Percentiles rank a stretch among this genome's conserved stretches.
phyloP scores from a whole-genome alignment of 208 protist genomes.

The Leishmania martiniquensis region DNA sequence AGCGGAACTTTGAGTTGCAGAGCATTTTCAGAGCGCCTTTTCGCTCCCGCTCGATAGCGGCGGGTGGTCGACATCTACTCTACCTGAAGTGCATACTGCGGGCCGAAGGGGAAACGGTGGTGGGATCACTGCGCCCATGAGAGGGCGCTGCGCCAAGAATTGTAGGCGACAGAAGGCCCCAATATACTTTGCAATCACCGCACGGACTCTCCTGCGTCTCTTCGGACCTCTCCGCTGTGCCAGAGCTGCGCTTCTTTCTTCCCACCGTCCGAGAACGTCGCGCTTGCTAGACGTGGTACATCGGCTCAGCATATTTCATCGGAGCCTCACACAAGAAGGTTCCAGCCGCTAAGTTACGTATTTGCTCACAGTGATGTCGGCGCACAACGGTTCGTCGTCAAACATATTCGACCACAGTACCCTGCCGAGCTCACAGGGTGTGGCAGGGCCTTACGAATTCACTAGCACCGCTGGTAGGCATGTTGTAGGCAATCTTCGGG shows the following conservation, averaged over 20 bases:
- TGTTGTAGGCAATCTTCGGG: conserved; percentile 75
- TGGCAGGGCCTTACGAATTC: conserved; percentile 16
- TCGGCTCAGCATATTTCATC: no score
- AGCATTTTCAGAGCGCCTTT: no score
- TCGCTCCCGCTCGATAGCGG: no score
- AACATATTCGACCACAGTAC: conserved; percentile 31
- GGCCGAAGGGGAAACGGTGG: no score
- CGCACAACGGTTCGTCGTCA: not conserved
- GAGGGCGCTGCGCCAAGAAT: not conserved
- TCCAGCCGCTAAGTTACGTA: no score
- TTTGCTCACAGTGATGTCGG: not conserved
- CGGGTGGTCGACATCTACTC: no score
- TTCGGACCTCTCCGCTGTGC: not conserved
- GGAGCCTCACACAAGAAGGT: not conserved
- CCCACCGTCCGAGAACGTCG: not conserved
- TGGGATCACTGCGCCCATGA: not conserved
- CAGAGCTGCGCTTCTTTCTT: not conserved
- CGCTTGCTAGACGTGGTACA: no score
- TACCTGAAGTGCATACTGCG: no score
- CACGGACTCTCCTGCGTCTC: not conserved
- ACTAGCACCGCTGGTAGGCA: conserved; percentile 54
- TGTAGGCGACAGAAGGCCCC: no score
- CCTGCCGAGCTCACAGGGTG: conserved; percentile 23
- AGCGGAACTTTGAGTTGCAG: no score
- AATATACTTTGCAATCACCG: not conserved